Conservation (phyloP, 495 filamentous ascomycete genomes). For the Lindgomyces ingoldianus region DNA sequence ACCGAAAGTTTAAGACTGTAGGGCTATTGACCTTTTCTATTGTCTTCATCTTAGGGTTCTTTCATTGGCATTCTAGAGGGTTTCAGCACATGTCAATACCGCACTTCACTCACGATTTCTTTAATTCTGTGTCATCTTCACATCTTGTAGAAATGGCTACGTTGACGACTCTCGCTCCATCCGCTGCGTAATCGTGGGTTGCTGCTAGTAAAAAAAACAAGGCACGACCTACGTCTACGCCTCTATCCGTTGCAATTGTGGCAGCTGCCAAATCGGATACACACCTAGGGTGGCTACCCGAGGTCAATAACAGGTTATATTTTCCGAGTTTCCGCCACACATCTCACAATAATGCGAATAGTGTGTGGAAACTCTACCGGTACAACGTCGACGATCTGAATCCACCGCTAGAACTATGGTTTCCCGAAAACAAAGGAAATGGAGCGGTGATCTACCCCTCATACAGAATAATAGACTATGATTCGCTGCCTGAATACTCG, state of each 20-base stretch:
- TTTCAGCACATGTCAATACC: not conserved
- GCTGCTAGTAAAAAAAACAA: not conserved
- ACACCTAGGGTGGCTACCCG: not conserved
- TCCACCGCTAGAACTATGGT: not conserved
- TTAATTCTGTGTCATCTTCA: not conserved
- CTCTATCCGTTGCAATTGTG: not conserved
- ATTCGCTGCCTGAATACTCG: conserved; percentile 3
- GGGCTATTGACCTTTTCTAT: not conserved
- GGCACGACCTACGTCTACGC: not conserved
- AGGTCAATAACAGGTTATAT: not conserved
- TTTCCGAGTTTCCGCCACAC: not conserved
- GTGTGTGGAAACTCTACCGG: conserved; percentile 9
- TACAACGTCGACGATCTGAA: conserved; percentile 3
- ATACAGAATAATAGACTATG: conserved; percentile 17
- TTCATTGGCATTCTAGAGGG: not conserved
- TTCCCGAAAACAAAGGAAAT: conserved; percentile 23
- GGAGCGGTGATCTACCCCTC: conserved; percentile 21
- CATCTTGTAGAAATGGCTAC: not conserved
- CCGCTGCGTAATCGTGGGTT: not conserved
- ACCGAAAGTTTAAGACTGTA: not conserved
- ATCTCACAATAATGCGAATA: not conserved
- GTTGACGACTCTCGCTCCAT: not conserved
- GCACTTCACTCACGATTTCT: not conserved
- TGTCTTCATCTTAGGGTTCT: not conserved
- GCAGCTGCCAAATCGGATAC: not conserved